These are phyloP conservation scores for Pelargonium myrrhifolium DNA, from an alignment of 441 rosid species.

Conservation along the genomic window DNA sequence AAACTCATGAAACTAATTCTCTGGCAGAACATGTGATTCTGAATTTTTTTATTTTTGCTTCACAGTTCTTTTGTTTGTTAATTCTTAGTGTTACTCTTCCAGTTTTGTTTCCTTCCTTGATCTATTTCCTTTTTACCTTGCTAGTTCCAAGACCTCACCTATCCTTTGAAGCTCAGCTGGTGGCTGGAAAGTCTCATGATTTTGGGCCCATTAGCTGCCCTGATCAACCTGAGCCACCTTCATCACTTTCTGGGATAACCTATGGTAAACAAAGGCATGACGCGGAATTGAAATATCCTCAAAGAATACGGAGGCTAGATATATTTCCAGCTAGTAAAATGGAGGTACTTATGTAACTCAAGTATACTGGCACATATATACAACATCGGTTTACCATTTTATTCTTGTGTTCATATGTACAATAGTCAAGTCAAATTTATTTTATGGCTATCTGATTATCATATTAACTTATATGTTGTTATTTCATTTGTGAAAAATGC, in stretches of 20 bases:
- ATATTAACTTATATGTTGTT: neutral
- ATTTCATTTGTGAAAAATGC: neutral
- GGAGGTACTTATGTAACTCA: constrained; percentile 46
- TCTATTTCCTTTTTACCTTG: constrained; percentile 20
- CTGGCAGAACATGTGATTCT: neutral
- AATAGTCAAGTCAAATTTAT: neutral
- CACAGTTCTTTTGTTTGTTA: neutral
- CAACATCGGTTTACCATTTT: neutral
- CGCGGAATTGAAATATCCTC: constrained; percentile 82
- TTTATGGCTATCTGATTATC: neutral
- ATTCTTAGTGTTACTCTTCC: neutral
- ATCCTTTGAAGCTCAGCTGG: constrained; percentile 96
- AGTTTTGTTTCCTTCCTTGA: neutral
- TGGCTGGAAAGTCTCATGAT: constrained; percentile 92
- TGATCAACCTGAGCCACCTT: constrained; percentile 63
- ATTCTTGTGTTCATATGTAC: neutral
- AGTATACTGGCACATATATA: constrained; percentile 13
- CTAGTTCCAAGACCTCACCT: constrained; percentile 98
- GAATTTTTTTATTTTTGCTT: neutral
- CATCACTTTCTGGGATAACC: constrained; percentile 38
- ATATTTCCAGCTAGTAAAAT: constrained; percentile 72
- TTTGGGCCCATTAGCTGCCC: constrained; percentile 66
- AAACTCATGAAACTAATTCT: neutral
- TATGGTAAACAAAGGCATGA: constrained; percentile 78
- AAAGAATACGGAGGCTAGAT: constrained; percentile 82